Evolutionary conservation across 2,329 filamentous ascomycete species (phyloP).

Genomic region (Cytospora leucostoma): DNA sequence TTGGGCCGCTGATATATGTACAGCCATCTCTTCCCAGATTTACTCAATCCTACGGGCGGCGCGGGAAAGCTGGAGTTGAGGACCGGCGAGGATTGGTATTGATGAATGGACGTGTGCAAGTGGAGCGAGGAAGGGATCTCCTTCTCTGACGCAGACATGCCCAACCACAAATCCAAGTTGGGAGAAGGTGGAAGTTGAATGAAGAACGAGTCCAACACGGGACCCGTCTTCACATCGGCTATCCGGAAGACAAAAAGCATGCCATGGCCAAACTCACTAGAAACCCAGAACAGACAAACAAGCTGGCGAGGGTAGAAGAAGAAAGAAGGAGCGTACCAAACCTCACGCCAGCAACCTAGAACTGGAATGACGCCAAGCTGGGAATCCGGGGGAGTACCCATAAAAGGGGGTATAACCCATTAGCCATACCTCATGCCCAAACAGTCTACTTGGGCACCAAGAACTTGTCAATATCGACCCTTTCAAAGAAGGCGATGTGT

Average conservation of each 20-base stretch:
- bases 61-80: not conserved
- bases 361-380: not conserved
- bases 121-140: not conserved
- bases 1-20: too few relatives aligned
- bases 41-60: not conserved
- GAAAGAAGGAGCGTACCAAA: too few relatives aligned
- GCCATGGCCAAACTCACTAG: not conserved
- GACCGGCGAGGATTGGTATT: not conserved
- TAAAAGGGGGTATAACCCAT: not conserved
- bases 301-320: not conserved
- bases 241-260: not conserved
- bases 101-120: not conserved
- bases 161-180: not conserved
- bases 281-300: not conserved
- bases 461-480: slow-evolving; percentile 60
- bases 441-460: slow-evolving; percentile 10
- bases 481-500: slow-evolving; percentile 62
- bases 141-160: not conserved
- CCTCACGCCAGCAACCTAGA: too few relatives aligned
- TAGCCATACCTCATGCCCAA: not conserved
- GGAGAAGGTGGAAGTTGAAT: not conserved
- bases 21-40: not conserved
- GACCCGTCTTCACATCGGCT: not conserved
- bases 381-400: too few relatives aligned
- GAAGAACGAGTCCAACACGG: not conserved